Evolutionary conservation across 768 basidiomycete species (phyloP).

Genomic region (Ramaria sp.): DNA sequence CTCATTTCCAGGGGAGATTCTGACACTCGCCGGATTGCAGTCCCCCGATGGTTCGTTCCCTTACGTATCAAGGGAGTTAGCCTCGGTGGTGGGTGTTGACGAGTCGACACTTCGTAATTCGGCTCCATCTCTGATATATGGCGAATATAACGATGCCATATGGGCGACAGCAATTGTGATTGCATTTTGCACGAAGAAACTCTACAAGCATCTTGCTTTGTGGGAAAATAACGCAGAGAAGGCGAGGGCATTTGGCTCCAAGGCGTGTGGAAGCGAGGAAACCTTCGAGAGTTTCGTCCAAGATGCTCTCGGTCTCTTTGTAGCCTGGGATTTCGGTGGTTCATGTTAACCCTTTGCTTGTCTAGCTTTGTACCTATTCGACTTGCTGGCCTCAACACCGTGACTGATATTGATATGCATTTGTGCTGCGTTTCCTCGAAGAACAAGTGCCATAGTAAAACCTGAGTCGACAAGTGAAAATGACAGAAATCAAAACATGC

Average conservation of each 20-base stretch:
- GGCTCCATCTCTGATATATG: slow-evolving; percentile 14
- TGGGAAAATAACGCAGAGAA: slow-evolving; percentile 32
- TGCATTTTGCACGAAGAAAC: slow-evolving; percentile 31
- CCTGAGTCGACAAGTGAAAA: too few relatives aligned
- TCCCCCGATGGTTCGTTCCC: slow-evolving; percentile 38
- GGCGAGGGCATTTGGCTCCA: slow-evolving; percentile 24
- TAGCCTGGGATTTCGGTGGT: not conserved
- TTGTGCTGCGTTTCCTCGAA: too few relatives aligned
- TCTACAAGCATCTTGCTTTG: slow-evolving; percentile 28
- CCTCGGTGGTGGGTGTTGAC: not conserved
- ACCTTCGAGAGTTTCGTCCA: not conserved
- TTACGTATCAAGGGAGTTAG: not conserved
- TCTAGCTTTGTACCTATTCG: too few relatives aligned
- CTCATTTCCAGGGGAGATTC: slow-evolving; percentile 18
- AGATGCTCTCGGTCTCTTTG: not conserved
- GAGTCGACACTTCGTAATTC: not conserved
- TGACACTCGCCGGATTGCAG: slow-evolving; percentile 30
- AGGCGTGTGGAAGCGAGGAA: not conserved
- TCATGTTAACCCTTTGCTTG: not conserved
- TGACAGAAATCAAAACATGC: too few relatives aligned
- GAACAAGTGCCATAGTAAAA: too few relatives aligned
- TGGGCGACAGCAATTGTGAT: slow-evolving; percentile 42
- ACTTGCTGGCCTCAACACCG: too few relatives aligned
- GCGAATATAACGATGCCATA: slow-evolving; percentile 22
- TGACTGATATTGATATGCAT: too few relatives aligned